phyloP scores from a whole-genome alignment of 495 filamentous ascomycete species.

The Xylaria venustula region DNA sequence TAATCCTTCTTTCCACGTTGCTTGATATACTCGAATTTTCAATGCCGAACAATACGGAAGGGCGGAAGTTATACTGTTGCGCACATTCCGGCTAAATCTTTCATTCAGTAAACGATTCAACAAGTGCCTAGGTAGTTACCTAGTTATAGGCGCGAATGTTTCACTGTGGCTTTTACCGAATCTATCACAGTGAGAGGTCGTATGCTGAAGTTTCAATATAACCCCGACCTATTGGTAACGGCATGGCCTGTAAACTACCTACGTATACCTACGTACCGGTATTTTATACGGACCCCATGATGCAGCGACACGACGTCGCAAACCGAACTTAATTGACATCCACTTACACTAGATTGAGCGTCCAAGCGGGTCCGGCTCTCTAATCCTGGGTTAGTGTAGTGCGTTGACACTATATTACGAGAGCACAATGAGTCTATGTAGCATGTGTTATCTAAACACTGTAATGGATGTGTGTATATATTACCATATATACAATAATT shows the following conservation, averaged over 20 bases:
- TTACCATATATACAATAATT: too few relatives aligned
- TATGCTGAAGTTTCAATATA: background rate
- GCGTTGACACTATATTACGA: too few relatives aligned
- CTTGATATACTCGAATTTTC: background rate
- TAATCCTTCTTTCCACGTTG: background rate
- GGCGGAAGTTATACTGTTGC: slow-evolving; percentile 2
- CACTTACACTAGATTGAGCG: background rate
- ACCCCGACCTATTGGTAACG: background rate
- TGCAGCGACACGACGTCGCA: background rate
- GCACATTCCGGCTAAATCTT: slow-evolving; percentile 12
- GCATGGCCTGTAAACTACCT: background rate
- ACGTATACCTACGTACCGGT: too few relatives aligned
- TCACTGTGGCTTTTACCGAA: background rate
- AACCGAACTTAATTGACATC: background rate
- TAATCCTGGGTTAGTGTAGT: background rate
- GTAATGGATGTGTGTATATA: too few relatives aligned
- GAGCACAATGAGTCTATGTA: too few relatives aligned
- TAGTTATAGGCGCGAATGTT: too few relatives aligned
- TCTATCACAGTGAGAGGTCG: background rate
- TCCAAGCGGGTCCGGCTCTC: too few relatives aligned
- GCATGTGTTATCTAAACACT: too few relatives aligned
- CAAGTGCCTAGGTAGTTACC: background rate
- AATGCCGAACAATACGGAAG: slow-evolving; percentile 8
- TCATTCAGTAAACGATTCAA: background rate
- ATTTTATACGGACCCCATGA: background rate